Evolutionary conservation across 768 basidiomycete genomes (phyloP).

Genomic region (Boletus bicolor): DNA sequence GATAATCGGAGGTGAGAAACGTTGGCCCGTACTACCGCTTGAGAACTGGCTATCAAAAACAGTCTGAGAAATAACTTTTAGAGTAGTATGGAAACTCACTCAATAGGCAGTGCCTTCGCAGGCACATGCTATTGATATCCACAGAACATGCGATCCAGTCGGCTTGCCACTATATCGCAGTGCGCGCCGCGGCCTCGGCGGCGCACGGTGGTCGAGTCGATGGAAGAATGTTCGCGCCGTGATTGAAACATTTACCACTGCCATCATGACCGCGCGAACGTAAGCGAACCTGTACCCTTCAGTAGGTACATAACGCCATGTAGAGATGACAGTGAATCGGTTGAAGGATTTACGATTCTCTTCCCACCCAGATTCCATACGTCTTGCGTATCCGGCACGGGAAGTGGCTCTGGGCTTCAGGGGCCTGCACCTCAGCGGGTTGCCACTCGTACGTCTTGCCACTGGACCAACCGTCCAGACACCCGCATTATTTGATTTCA

Average conservation of each 20-base stretch:
- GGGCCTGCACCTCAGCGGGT: conserved; percentile 17
- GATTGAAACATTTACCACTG: background rate
- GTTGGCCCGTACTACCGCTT: conserved; percentile 1
- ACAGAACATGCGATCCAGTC: background rate
- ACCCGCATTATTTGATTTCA: background rate
- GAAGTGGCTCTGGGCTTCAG: conserved; percentile 19
- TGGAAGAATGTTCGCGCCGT: background rate
- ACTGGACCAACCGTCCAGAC: background rate
- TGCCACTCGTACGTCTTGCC: background rate
- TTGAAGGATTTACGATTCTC: too few species aligned
- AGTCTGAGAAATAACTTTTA: background rate
- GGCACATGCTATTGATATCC: background rate
- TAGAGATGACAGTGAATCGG: background rate
- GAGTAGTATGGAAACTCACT: background rate
- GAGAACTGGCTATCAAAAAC: conserved; percentile 7
- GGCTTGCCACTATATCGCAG: background rate
- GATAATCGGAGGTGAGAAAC: conserved; percentile 14
- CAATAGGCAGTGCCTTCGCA: background rate
- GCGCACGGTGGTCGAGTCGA: background rate
- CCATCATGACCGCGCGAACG: background rate
- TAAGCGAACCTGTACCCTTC: background rate
- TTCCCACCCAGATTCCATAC: too few species aligned
- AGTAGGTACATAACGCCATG: background rate
- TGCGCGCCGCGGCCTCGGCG: too few species aligned
- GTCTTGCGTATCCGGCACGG: background rate